These are phyloP conservation scores for Croton setiger DNA, from an alignment of 441 rosid species.

Conservation along the genomic window DNA sequence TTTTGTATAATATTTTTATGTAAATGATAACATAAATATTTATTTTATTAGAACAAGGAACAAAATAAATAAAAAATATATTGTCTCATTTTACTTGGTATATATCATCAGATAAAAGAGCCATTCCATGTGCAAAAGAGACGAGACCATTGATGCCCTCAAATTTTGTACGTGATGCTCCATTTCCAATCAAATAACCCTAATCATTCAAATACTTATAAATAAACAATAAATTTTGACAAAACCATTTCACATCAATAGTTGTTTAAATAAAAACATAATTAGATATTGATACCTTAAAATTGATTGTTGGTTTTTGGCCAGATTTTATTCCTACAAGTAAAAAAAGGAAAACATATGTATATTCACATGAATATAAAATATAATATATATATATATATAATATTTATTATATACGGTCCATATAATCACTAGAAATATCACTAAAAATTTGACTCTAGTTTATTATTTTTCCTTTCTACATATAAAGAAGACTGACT, in stretches of 20 bases:
- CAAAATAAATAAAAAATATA: background rate
- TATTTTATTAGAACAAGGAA: too few relatives aligned
- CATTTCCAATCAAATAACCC: slow-evolving; percentile 61
- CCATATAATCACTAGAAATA: too few relatives aligned
- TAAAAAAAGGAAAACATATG: background rate
- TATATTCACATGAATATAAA: too few relatives aligned
- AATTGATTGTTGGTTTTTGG: slow-evolving; percentile 41
- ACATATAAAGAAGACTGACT: too few relatives aligned
- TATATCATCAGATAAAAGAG: slow-evolving; percentile 45
- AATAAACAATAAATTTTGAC: too few relatives aligned
- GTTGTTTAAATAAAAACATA: too few relatives aligned
- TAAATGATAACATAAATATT: too few relatives aligned
- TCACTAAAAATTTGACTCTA: too few relatives aligned
- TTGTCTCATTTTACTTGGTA: slow-evolving; percentile 25
- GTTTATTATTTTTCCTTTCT: too few relatives aligned
- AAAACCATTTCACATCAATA: too few relatives aligned
- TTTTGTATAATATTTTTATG: background rate
- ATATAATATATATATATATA: too few relatives aligned
- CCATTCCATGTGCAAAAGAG: slow-evolving; percentile 54
- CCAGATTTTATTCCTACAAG: slow-evolving; percentile 44
- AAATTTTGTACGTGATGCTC: slow-evolving; percentile 25
- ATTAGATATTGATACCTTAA: slow-evolving; percentile 56
- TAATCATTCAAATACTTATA: slow-evolving; percentile 10
- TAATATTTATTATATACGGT: too few relatives aligned
- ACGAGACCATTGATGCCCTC: slow-evolving; percentile 38